A percentile compares a stretch with the other conserved stretches of the same genome.
These are phyloP conservation scores for Saccharomyces hybrid DNA, from an alignment of 1,139 yeast species.

Conservation along the genomic window DNA sequence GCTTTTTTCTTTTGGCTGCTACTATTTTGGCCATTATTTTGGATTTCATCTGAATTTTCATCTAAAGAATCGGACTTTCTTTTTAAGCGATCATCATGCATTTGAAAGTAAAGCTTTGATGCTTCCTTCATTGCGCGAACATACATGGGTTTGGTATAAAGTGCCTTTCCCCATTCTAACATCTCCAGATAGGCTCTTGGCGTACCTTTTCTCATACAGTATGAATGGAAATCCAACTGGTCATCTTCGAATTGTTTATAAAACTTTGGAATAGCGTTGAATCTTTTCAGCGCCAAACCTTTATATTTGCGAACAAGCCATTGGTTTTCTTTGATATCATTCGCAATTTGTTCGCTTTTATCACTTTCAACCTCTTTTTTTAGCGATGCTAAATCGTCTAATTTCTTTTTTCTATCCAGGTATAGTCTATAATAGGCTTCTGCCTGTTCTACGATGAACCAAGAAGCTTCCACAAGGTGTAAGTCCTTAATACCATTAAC, in stretches of 20 bases:
- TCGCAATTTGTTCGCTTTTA: slow-evolving; percentile 7
- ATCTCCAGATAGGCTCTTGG: slow-evolving; percentile 73
- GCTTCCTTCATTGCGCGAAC: slow-evolving; percentile 65
- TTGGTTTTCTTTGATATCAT: background rate
- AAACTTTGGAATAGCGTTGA: slow-evolving; percentile 54
- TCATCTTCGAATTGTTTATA: slow-evolving; percentile 71
- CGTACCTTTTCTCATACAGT: slow-evolving; percentile 87
- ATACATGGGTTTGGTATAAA: slow-evolving; percentile 65
- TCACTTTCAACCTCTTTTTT: slow-evolving; percentile 13
- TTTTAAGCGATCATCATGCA: slow-evolving; percentile 29
- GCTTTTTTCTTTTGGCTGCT: slow-evolving; percentile 32
- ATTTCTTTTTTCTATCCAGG: slow-evolving; percentile 26
- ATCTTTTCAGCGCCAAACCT: slow-evolving; percentile 80
- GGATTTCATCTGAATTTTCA: slow-evolving; percentile 13
- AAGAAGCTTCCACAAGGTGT: slow-evolving; percentile 83
- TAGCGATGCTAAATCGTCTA: slow-evolving; percentile 30
- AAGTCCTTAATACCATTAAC: slow-evolving; percentile 80
- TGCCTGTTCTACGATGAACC: slow-evolving; percentile 83
- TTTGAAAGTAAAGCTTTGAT: slow-evolving; percentile 47
- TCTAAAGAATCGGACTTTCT: slow-evolving; percentile 28
- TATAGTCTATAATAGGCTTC: slow-evolving; percentile 59
- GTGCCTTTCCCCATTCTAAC: slow-evolving; percentile 71
- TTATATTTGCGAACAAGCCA: slow-evolving; percentile 39
- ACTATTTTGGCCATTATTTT: background rate
- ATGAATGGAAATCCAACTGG: slow-evolving; percentile 91